Evolutionary conservation across 108 stramenopile species (phyloP).

Genomic region (Phaeodactylum tricornutum): DNA sequence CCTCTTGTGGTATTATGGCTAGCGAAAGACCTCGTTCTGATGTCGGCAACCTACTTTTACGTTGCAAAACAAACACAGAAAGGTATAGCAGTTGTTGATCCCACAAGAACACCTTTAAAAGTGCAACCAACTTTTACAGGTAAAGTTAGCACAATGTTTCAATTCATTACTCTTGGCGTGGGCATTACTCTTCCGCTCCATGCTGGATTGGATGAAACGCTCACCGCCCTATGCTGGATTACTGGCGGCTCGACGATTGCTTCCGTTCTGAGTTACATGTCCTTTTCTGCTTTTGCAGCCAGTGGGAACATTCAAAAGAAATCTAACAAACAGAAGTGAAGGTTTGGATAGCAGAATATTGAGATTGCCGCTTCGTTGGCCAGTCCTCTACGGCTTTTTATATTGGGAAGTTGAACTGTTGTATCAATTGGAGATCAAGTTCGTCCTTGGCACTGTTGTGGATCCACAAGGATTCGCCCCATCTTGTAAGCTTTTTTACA

Average conservation of each 20-base stretch:
- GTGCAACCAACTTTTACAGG: slow-evolving; percentile 55
- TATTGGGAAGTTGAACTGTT: slow-evolving; percentile 1
- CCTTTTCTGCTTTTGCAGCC: background rate
- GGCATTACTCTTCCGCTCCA: slow-evolving; percentile 13
- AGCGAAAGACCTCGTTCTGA: slow-evolving; percentile 38
- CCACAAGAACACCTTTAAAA: slow-evolving; percentile 46
- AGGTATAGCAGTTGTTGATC: slow-evolving; percentile 16
- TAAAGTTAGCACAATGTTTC: slow-evolving; percentile 72
- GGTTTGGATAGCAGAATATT: too few species aligned
- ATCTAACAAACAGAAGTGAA: too few species aligned
- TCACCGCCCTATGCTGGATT: slow-evolving; percentile 20
- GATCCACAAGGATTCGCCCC: slow-evolving; percentile 16
- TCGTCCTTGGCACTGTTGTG: slow-evolving; percentile 2
- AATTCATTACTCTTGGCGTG: slow-evolving; percentile 44
- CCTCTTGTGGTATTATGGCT: slow-evolving; percentile 58
- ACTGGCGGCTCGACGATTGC: slow-evolving; percentile 36
- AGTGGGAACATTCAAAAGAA: background rate
- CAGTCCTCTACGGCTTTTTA: too few species aligned
- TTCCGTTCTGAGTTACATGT: slow-evolving; percentile 19
- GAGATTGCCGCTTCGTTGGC: too few species aligned
- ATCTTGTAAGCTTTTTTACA: slow-evolving; percentile 6
- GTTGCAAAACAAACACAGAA: background rate
- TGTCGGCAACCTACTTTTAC: slow-evolving; percentile 16
- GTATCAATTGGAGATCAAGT: background rate
- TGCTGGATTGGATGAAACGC: background rate